Evolutionary conservation across 2,329 filamentous ascomycete species (phyloP).

Genomic region (Colletotrichum melonis): DNA sequence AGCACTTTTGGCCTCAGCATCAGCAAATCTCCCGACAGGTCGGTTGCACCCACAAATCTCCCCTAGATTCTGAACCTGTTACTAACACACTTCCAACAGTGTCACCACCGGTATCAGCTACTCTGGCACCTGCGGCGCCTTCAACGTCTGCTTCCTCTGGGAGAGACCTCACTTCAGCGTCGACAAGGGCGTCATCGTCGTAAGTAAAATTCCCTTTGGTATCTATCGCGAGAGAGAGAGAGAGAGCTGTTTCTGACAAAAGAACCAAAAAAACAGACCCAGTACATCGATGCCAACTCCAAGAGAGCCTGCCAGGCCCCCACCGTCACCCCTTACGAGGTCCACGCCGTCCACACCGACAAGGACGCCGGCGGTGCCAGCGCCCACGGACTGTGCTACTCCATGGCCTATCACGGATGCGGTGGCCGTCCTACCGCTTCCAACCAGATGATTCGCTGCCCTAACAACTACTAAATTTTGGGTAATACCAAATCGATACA

Average conservation of each 20-base stretch:
- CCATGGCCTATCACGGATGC: conserved; percentile 11
- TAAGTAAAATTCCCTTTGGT: background rate
- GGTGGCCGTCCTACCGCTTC: background rate
- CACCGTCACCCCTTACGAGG: conserved; percentile 11
- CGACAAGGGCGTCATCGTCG: conserved; percentile 11
- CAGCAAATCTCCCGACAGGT: conserved; percentile 5
- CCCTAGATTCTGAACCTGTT: background rate
- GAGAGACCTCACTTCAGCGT: conserved; percentile 12
- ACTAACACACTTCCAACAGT: background rate
- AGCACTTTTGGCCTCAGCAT: conserved; percentile 9
- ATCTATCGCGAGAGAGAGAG: background rate
- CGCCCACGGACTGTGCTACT: conserved; percentile 12
- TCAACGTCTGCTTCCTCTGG: conserved; percentile 17
- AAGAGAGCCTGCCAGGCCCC: background rate
- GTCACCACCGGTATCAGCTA: conserved; percentile 11
- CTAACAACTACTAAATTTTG: conserved; percentile 10
- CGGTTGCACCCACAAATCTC: background rate
- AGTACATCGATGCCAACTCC: conserved; percentile 7
- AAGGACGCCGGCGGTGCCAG: background rate
- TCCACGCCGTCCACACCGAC: background rate
- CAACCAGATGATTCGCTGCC: background rate
- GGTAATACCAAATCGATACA: background rate
- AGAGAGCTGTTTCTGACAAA: background rate
- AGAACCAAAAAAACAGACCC: background rate
- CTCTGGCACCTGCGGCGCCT: background rate